Evolutionary conservation across 164 flowering plant species (phyloP).

Genomic region (Berberis vulgaris): DNA sequence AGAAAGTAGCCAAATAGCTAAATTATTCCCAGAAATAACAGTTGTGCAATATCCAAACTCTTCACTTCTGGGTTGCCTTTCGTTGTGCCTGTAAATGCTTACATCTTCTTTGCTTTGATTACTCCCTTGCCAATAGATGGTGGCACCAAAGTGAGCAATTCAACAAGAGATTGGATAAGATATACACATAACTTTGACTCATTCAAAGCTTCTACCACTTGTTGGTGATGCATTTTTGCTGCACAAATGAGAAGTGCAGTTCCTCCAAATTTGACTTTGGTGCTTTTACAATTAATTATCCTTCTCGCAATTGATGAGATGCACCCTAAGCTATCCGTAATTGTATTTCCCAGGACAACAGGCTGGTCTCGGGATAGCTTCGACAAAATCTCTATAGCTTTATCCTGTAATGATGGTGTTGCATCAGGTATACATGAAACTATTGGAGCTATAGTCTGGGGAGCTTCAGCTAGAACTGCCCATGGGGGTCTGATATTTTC

Average conservation of each 20-base stretch:
- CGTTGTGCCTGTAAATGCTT: constrained; percentile 46
- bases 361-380: constrained; percentile 69
- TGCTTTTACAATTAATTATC: constrained; percentile 48
- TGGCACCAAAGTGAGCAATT: constrained; percentile 38
- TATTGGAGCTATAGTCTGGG: constrained; percentile 58
- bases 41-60: constrained; percentile 29
- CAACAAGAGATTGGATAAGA: constrained; percentile 83
- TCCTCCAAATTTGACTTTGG: constrained; percentile 76
- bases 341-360: constrained; percentile 49
- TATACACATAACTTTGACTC: constrained; percentile 36
- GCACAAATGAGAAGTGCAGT: constrained; percentile 87
- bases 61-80: constrained; percentile 27
- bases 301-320: constrained; percentile 61
- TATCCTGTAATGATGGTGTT: constrained; percentile 71
- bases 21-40: constrained; percentile 49
- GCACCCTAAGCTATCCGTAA: constrained; percentile 56
- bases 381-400: constrained; percentile 80
- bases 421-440: constrained; percentile 69
- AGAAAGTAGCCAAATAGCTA: constrained; percentile 78
- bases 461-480: constrained; percentile 76
- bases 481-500: constrained; percentile 74
- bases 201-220: constrained; percentile 59
- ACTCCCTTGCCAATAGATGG: constrained; percentile 17
- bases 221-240: constrained; percentile 65
- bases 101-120: constrained; percentile 32